A percentile compares a stretch with the other conserved stretches of the same genome.
These are phyloP conservation scores for Andrographis paniculata DNA, from an alignment of 305 asterid genomes.

Conservation along the genomic window DNA sequence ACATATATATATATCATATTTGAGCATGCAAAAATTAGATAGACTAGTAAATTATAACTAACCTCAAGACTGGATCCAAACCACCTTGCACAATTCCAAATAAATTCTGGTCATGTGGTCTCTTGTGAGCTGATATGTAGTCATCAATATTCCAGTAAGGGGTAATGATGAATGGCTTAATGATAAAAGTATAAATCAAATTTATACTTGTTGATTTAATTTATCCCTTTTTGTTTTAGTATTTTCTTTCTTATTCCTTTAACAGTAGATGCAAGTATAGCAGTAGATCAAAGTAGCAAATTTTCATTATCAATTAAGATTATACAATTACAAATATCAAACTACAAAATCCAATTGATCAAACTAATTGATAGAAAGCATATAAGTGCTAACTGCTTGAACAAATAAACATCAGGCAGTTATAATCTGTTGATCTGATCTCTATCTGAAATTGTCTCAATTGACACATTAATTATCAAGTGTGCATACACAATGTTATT, in stretches of 20 bases:
- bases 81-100: slow-evolving; percentile 99
- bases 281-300: too few species aligned
- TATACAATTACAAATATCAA: too few species aligned
- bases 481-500: slow-evolving; percentile 6
- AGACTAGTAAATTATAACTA: slow-evolving; percentile 10
- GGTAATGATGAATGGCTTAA: slow-evolving; percentile 6
- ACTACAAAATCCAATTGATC: too few species aligned
- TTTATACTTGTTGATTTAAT: too few species aligned
- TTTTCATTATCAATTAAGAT: too few species aligned
- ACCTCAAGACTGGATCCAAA: slow-evolving; percentile 94
- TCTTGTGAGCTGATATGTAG: slow-evolving; percentile 79
- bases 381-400: too few species aligned
- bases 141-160: slow-evolving; percentile 17
- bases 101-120: slow-evolving; percentile 87
- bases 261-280: too few species aligned
- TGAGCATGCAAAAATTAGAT: slow-evolving; percentile 2
- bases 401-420: too few species aligned
- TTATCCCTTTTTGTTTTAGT: too few species aligned
- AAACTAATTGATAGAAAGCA: slow-evolving; percentile 5
- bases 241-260: too few species aligned
- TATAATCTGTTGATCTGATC: slow-evolving; percentile 9
- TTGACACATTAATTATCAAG: slow-evolving; percentile 1
- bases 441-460: slow-evolving; percentile 9
- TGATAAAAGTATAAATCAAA: slow-evolving; percentile 10
- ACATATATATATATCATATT: slow-evolving; percentile 1